Percentiles rank a stretch among this genome's conserved stretches.
Conservation (phyloP, 129 eudicot genomes). For the Calendula officinalis region DNA sequence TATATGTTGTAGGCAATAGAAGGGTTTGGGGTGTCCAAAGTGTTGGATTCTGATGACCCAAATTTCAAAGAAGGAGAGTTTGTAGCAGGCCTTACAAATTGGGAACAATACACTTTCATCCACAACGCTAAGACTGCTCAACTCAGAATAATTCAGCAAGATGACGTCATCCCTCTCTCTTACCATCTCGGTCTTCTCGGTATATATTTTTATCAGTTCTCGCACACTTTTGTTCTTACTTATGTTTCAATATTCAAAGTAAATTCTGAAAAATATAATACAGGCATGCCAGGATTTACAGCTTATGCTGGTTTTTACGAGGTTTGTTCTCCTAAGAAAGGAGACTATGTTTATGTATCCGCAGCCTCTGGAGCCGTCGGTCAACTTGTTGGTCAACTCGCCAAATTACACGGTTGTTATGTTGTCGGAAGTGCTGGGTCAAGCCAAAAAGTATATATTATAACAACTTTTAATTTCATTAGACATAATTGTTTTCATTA, state of each 20-base stretch:
- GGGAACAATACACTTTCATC: conserved; percentile 86
- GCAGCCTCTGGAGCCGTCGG: conserved; percentile 98
- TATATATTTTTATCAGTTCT: conserved; percentile 19
- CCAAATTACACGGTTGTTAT: conserved; percentile 82
- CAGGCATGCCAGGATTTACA: conserved; percentile 93
- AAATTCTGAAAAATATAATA: not conserved
- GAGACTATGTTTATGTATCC: conserved; percentile 73
- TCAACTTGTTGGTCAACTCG: conserved; percentile 98
- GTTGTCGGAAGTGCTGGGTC: conserved; percentile 94
- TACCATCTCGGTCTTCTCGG: conserved; percentile 93
- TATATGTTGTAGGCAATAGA: conserved; percentile 49
- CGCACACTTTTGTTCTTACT: not conserved
- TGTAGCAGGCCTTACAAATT: conserved; percentile 64
- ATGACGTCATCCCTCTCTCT: conserved; percentile 64
- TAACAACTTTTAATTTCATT: not conserved
- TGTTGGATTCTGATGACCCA: conserved; percentile 72
- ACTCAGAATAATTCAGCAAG: conserved; percentile 35
- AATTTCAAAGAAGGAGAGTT: conserved; percentile 66
- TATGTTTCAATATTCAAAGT: not conserved
- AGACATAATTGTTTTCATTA: too few relatives aligned
- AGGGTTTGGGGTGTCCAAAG: conserved; percentile 83
- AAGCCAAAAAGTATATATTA: conserved; percentile 52
- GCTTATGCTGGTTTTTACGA: conserved; percentile 90
- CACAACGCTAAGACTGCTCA: conserved; percentile 31
- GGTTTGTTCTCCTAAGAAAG: conserved; percentile 73